These are phyloP conservation scores for Gentiana macrophylla DNA, from an alignment of 257 asterid genomes.

Conservation along the genomic window DNA sequence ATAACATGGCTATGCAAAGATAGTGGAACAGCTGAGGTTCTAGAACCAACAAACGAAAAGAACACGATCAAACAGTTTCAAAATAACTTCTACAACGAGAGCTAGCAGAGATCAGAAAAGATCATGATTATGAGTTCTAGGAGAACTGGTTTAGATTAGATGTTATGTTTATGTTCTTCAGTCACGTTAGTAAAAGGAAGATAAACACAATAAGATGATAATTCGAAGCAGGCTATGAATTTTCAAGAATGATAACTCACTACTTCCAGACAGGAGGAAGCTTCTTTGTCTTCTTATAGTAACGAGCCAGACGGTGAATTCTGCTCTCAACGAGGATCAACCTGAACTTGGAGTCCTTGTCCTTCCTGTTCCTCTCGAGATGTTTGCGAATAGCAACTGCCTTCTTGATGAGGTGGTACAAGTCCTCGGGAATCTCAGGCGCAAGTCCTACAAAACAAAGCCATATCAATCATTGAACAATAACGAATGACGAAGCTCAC, in stretches of 20 bases:
- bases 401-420: constrained; percentile 33
- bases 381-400: constrained; percentile 38
- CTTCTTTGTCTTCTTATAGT: constrained; percentile 39
- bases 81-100: too few species aligned
- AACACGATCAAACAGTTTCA: too few species aligned
- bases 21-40: too few species aligned
- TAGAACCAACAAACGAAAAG: too few species aligned
- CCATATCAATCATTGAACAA: background rate
- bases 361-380: constrained; percentile 34
- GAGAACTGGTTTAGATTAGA: too few species aligned
- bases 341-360: constrained; percentile 32
- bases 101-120: too few species aligned
- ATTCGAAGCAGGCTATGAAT: background rate
- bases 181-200: background rate
- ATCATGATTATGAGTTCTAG: too few species aligned
- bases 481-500: background rate
- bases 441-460: constrained; percentile 18
- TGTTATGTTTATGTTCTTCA: too few species aligned
- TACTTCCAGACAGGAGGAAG: constrained; percentile 38
- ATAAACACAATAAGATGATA: background rate
- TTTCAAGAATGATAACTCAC: constrained; percentile 12
- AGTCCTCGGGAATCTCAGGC: constrained; percentile 32
- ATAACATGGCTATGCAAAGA: too few species aligned
- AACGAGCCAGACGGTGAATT: constrained; percentile 31
- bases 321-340: constrained; percentile 40